phyloP scores from a whole-genome alignment of 495 filamentous ascomycete genomes.

The Daldinia vernicosa region DNA sequence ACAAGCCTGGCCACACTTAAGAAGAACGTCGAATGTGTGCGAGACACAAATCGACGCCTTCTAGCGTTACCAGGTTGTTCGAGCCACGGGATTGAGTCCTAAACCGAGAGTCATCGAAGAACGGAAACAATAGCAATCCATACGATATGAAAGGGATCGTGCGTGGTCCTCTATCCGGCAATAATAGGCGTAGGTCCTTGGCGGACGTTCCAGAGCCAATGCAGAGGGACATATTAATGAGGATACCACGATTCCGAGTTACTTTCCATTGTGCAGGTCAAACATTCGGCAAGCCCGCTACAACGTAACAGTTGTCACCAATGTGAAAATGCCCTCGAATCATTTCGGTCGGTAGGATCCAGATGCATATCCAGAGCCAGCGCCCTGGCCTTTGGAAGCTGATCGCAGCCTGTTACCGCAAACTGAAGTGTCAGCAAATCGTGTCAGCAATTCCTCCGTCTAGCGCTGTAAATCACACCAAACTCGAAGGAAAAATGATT shows the following conservation, averaged over 20 bases:
- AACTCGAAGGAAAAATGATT: constrained; percentile 86
- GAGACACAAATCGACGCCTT: constrained; percentile 37
- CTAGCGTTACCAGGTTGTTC: constrained; percentile 35
- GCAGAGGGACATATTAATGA: constrained; percentile 28
- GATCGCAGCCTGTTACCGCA: constrained; percentile 94
- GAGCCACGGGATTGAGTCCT: constrained; percentile 48
- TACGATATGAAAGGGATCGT: constrained; percentile 48
- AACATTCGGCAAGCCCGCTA: constrained; percentile 36
- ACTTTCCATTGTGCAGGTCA: constrained; percentile 37
- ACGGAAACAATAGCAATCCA: constrained; percentile 50
- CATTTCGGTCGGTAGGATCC: constrained; percentile 80
- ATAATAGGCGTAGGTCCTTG: constrained; percentile 41
- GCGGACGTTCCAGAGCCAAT: constrained; percentile 37
- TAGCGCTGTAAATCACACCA: constrained; percentile 83
- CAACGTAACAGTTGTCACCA: constrained; percentile 36
- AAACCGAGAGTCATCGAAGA: constrained; percentile 50
- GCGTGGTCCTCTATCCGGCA: constrained; percentile 36
- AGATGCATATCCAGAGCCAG: constrained; percentile 67
- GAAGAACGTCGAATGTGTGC: constrained; percentile 32
- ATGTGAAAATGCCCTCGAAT: constrained; percentile 38
- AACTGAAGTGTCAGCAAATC: constrained; percentile 87
- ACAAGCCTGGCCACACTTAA: constrained; percentile 32
- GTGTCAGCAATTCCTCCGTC: constrained; percentile 76
- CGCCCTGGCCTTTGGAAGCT: constrained; percentile 85
- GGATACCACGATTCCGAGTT: constrained; percentile 39